These are phyloP conservation scores for Penicillium sp. DNA, from an alignment of 2,329 filamentous ascomycete species.

Conservation along the genomic window DNA sequence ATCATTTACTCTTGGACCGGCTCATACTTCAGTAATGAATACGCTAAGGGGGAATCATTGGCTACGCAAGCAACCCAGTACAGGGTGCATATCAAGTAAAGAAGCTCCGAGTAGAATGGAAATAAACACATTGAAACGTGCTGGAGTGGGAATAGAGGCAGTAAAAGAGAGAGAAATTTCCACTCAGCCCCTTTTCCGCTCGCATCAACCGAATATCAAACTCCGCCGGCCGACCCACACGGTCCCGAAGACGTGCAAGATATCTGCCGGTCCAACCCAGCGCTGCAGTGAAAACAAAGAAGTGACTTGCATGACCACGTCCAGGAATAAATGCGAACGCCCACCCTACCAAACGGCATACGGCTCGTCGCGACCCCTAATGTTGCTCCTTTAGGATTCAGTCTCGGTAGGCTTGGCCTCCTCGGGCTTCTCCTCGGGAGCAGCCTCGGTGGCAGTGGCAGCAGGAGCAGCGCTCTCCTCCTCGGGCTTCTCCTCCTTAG, in stretches of 20 bases:
- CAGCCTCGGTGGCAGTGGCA: constrained; percentile 27
- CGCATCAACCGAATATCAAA: constrained; percentile 44
- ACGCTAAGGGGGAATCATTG: constrained; percentile 10
- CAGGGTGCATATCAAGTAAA: constrained; percentile 5
- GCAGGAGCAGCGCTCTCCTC: constrained; percentile 38
- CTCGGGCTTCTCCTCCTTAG: constrained; percentile 62
- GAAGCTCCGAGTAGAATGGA: constrained; percentile 22
- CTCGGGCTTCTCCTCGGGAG: constrained; percentile 44
- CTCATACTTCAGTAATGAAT: not conserved
- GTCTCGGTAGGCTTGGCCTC: constrained; percentile 39
- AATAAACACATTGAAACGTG: constrained; percentile 41
- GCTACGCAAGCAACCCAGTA: constrained; percentile 12
- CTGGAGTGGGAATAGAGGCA: constrained; percentile 43
- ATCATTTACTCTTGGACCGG: not conserved
- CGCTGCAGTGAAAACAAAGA: constrained; percentile 35
- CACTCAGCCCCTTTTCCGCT: constrained; percentile 42
- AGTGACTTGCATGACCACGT: constrained; percentile 37
- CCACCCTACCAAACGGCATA: constrained; percentile 33
- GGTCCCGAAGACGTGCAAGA: constrained; percentile 37
- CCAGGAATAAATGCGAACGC: constrained; percentile 37
- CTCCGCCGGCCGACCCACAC: constrained; percentile 43
- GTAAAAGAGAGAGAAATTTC: constrained; percentile 44
- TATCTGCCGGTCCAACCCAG: constrained; percentile 38
- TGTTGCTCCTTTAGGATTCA: constrained; percentile 32
- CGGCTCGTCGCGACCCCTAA: constrained; percentile 20